These are phyloP conservation scores for Cynanchum wilfordii DNA, from an alignment of 257 asterid species.

Conservation along the genomic window DNA sequence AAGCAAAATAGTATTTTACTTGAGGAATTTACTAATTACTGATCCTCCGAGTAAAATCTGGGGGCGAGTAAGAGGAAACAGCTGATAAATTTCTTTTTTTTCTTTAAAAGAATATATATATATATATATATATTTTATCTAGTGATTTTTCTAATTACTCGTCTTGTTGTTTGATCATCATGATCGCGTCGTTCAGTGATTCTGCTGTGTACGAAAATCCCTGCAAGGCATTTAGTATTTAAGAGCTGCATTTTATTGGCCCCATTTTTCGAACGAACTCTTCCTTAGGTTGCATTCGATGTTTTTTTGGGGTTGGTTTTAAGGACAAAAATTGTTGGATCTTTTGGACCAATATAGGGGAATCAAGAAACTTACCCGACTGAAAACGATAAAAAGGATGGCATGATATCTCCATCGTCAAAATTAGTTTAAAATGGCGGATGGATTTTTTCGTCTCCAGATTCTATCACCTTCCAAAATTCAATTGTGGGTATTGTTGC, in stretches of 20 bases:
- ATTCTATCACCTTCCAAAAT: constrained; percentile 13
- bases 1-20: no score
- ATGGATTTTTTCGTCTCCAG: constrained; percentile 17
- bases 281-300: not conserved
- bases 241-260: constrained; percentile 10
- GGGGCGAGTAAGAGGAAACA: no score
- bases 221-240: constrained; percentile 14
- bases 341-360: constrained; percentile 5
- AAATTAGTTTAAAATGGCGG: not conserved
- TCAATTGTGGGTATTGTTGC: constrained; percentile 12
- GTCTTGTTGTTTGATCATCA: not conserved
- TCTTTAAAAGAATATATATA: no score
- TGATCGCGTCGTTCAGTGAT: not conserved
- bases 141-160: not conserved
- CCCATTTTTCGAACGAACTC: not conserved
- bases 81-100: no score
- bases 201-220: not conserved
- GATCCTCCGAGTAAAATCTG: no score
- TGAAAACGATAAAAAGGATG: constrained; percentile 6
- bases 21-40: no score
- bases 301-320: constrained; percentile 8
- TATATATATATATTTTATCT: no score
- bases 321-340: constrained; percentile 5
- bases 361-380: not conserved
- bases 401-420: not conserved